Evolutionary conservation across 208 protist genomes (phyloP), one percentile per base, ranked within the genome.

Genomic region (Acanthamoeba royreba): DNA sequence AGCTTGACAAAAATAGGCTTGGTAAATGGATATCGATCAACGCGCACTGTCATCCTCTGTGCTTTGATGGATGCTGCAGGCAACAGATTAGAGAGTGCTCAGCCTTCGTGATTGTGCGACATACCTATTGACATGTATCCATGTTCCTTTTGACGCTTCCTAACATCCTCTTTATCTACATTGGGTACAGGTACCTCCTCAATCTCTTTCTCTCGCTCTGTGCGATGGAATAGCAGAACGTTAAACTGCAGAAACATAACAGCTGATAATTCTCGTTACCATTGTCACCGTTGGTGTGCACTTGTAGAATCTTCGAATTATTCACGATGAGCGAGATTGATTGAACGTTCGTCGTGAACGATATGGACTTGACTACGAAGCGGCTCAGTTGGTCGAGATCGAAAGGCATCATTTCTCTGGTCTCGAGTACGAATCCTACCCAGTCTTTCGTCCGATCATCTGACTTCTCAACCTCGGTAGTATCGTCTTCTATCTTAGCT

Each of bases 361-460:
- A 85, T 25, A 85, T 31, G 7, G 74, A 85, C 74, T 85, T 85
- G 74, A 85, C 74, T 22, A 85, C 45, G 74, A 85, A 85, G 33
- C 74, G 74, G 43, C 74, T 85, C 74, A 85, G 43, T 45, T 45
- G 43, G 74, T 85, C 74, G n/a, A 85, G 74, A 45, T 85, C 74
- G 74, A 85, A 85, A 4, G 74, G 74, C 74, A 85, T 85, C 43
- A 38, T 45, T 45, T 85, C 74, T 7, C 74, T 40, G 43, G 74
- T 85, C 74, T 85, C 74, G 25, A 85, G 43, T 45, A 85, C 74
- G n/a, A 85, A 85, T 28, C 43, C 74, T 45, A 85, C 74, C 74
- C 74, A 85, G 74, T 85, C 74, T 42, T n/a, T 81, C 72, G 28
- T 46, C 72, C 3, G 38, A 31, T 46, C 42, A 42, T 8, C 72